These are phyloP conservation scores for Pulchroboletus neoregius DNA, from an alignment of 1,284 basidiomycete species.

Conservation along the genomic window DNA sequence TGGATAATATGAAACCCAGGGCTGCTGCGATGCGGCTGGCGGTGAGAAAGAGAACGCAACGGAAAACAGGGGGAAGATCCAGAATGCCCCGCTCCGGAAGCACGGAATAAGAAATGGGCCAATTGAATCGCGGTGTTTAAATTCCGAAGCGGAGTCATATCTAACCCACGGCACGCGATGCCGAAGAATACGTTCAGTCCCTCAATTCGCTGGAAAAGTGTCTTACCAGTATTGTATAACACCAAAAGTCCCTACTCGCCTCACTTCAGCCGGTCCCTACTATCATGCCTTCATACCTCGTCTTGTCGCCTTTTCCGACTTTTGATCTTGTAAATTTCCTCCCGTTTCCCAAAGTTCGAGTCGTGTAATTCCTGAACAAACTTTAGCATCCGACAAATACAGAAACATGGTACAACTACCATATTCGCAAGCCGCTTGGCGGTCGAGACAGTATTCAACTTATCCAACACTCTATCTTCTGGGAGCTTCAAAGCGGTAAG, in stretches of 20 bases:
- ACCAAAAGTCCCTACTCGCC: neutral
- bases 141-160: slow-evolving; percentile 21
- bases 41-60: slow-evolving; percentile 1
- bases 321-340: slow-evolving; percentile 75
- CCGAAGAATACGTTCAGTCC: slow-evolving; percentile 8
- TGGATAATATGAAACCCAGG: slow-evolving; percentile 1
- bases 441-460: slow-evolving; percentile 83
- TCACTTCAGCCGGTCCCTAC: neutral
- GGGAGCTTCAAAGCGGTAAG: slow-evolving; percentile 71
- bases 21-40: neutral
- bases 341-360: slow-evolving; percentile 85
- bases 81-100: neutral
- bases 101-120: slow-evolving; percentile 11
- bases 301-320: slow-evolving; percentile 37
- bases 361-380: slow-evolving; percentile 79
- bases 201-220: neutral
- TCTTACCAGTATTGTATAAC: slow-evolving; percentile 10
- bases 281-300: neutral
- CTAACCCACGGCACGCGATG: slow-evolving; percentile 11
- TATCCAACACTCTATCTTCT: slow-evolving; percentile 82
- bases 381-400: slow-evolving; percentile 10
- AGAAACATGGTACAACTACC: slow-evolving; percentile 47
- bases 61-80: slow-evolving; percentile 22
- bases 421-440: slow-evolving; percentile 93
- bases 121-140: slow-evolving; percentile 20